A percentile compares a stretch with the other conserved stretches of the same genome.
Evolutionary conservation across 2,329 filamentous ascomycete genomes (phyloP).

Genomic region (Graphiopsis chlorocephala): DNA sequence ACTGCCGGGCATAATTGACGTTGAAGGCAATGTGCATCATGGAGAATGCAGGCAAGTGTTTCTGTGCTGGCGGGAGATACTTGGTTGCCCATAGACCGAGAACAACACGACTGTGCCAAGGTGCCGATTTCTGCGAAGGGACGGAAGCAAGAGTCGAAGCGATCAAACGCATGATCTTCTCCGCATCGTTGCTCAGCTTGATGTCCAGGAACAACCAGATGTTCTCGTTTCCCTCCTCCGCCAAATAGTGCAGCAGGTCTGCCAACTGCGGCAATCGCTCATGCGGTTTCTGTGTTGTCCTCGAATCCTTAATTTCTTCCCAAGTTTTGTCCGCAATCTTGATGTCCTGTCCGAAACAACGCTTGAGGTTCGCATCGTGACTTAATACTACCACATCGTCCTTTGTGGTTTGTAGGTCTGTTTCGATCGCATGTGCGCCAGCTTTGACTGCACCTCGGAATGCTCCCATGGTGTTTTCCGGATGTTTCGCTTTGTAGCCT

Average conservation of each 20-base stretch:
- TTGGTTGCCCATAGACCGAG: slow-evolving; percentile 80
- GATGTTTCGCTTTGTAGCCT: slow-evolving; percentile 72
- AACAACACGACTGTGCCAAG: slow-evolving; percentile 72
- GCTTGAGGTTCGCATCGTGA: slow-evolving; percentile 68
- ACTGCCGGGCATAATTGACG: slow-evolving; percentile 65
- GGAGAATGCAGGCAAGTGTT: slow-evolving; percentile 61
- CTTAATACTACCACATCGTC: slow-evolving; percentile 78
- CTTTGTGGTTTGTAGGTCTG: slow-evolving; percentile 77
- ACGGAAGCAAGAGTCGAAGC: slow-evolving; percentile 60
- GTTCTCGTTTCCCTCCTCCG: slow-evolving; percentile 60
- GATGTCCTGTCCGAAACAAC: slow-evolving; percentile 75
- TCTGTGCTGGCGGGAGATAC: slow-evolving; percentile 63
- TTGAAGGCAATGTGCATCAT: slow-evolving; percentile 69
- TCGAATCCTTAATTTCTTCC: slow-evolving; percentile 66
- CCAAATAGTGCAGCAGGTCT: slow-evolving; percentile 72
- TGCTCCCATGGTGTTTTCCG: slow-evolving; percentile 82
- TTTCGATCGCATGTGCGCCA: slow-evolving; percentile 80
- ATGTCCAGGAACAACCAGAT: slow-evolving; percentile 86
- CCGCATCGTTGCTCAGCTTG: slow-evolving; percentile 73
- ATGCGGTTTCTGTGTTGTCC: slow-evolving; percentile 65
- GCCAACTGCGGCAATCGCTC: slow-evolving; percentile 69
- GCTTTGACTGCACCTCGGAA: slow-evolving; percentile 71
- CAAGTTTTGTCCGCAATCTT: slow-evolving; percentile 75
- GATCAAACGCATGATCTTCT: slow-evolving; percentile 68
- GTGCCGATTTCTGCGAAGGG: slow-evolving; percentile 35